Conservation (phyloP, 2,329 filamentous ascomycete genomes). For the Talaromyces sp. region DNA sequence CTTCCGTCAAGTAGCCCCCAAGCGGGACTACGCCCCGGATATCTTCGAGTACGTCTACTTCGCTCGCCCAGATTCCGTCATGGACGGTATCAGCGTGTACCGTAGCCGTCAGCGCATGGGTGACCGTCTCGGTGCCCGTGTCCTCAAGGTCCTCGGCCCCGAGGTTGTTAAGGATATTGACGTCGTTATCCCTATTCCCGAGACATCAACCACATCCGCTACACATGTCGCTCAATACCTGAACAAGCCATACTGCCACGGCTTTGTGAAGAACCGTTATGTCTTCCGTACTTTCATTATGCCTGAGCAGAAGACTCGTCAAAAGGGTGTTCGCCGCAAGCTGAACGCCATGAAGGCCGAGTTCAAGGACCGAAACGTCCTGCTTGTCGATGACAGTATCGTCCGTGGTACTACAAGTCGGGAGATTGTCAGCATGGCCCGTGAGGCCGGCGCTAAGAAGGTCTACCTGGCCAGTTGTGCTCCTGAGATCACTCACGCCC, state of each 20-base stretch:
- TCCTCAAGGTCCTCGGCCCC: conserved; percentile 68
- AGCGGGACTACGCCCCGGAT: conserved; percentile 75
- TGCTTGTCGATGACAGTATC: conserved; percentile 87
- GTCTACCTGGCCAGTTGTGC: conserved; percentile 83
- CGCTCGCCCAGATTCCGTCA: conserved; percentile 76
- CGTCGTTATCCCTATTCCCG: conserved; percentile 76
- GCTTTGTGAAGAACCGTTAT: conserved; percentile 87
- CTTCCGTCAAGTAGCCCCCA: conserved; percentile 73
- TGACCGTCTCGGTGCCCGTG: conserved; percentile 72
- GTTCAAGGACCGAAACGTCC: conserved; percentile 77
- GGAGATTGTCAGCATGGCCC: conserved; percentile 81
- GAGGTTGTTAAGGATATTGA: conserved; percentile 77
- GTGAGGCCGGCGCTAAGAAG: conserved; percentile 78
- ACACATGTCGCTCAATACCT: conserved; percentile 74
- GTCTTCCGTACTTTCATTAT: conserved; percentile 87
- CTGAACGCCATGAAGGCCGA: conserved; percentile 84
- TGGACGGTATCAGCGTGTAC: conserved; percentile 87
- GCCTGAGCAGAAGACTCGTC: conserved; percentile 76
- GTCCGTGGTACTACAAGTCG: conserved; percentile 82
- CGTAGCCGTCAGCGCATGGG: conserved; percentile 86
- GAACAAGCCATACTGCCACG: conserved; percentile 75
- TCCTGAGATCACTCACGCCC: conserved; percentile 80
- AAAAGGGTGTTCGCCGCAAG: conserved; percentile 88
- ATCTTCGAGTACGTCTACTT: conserved; percentile 91
- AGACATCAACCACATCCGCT: conserved; percentile 81